phyloP scores from a whole-genome alignment of 2,329 filamentous ascomycete genomes.

The Pseudogymnoascus sp. region DNA sequence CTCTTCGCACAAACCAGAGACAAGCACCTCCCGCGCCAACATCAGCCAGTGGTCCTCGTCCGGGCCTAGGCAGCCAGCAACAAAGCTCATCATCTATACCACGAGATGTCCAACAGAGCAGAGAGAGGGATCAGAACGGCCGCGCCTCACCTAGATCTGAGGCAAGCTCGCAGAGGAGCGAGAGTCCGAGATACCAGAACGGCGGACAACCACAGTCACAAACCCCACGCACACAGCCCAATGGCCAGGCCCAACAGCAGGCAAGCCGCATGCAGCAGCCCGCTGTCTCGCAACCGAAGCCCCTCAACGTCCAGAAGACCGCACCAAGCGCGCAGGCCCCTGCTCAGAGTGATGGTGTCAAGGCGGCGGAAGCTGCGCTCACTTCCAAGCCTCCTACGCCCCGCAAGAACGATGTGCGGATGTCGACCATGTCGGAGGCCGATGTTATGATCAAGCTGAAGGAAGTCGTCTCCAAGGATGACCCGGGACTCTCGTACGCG shows the following conservation, averaged over 20 bases:
- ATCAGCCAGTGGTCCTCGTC: constrained; percentile 34
- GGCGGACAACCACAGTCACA: constrained; percentile 25
- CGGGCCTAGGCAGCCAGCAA: constrained; percentile 38
- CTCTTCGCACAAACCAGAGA: constrained; percentile 59
- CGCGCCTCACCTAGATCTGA: constrained; percentile 36
- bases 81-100: constrained; percentile 39
- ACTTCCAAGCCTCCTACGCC: constrained; percentile 67
- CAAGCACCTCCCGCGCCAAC: constrained; percentile 68
- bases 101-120: constrained; percentile 18
- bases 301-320: constrained; percentile 58
- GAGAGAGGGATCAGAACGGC: constrained; percentile 19
- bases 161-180: constrained; percentile 19
- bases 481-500: constrained; percentile 89
- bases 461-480: constrained; percentile 90
- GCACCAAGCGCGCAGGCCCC: constrained; percentile 32
- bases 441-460: constrained; percentile 96
- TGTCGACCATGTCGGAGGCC: constrained; percentile 95
- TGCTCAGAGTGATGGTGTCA: constrained; percentile 57
- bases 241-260: constrained; percentile 37
- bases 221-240: constrained; percentile 36
- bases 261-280: constrained; percentile 48
- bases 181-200: constrained; percentile 32
- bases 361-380: constrained; percentile 81
- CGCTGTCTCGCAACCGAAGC: constrained; percentile 48
- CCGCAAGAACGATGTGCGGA: constrained; percentile 84